Conservation (phyloP, 768 basidiomycete species). For the Phylloporus scabripes region DNA sequence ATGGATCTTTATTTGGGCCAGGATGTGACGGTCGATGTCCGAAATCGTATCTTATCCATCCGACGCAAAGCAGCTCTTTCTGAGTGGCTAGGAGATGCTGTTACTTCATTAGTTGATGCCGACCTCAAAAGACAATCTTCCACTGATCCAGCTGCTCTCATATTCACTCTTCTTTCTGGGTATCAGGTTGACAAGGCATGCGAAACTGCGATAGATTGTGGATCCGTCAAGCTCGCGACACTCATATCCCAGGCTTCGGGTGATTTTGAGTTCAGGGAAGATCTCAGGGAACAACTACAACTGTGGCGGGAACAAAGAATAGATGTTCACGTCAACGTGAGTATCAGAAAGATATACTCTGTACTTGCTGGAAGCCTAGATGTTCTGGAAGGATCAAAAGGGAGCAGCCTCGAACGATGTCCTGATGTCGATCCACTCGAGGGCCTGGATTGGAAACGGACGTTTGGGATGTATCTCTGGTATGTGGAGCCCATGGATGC, state of each 20-base stretch:
- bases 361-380: constrained; percentile 74
- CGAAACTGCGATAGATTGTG: constrained; percentile 63
- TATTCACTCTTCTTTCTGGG: constrained; percentile 80
- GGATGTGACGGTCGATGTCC: constrained; percentile 53
- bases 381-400: constrained; percentile 49
- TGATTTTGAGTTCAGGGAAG: constrained; percentile 64
- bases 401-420: constrained; percentile 47
- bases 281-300: constrained; percentile 67
- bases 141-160: constrained; percentile 41
- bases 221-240: constrained; percentile 81
- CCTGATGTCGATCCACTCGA: constrained; percentile 57
- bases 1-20: constrained; percentile 59
- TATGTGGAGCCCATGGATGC: constrained; percentile 70
- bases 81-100: constrained; percentile 75
- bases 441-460: constrained; percentile 90
- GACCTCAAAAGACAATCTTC: constrained; percentile 53
- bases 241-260: constrained; percentile 84
- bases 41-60: constrained; percentile 53
- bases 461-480: constrained; percentile 89
- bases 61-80: constrained; percentile 78
- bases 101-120: constrained; percentile 63
- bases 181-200: constrained; percentile 85
- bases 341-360: constrained; percentile 75
- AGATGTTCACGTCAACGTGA: constrained; percentile 60
- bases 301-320: constrained; percentile 80